phyloP scores from a whole-genome alignment of 2,329 filamentous ascomycete genomes.

The Fusarium sp. region DNA sequence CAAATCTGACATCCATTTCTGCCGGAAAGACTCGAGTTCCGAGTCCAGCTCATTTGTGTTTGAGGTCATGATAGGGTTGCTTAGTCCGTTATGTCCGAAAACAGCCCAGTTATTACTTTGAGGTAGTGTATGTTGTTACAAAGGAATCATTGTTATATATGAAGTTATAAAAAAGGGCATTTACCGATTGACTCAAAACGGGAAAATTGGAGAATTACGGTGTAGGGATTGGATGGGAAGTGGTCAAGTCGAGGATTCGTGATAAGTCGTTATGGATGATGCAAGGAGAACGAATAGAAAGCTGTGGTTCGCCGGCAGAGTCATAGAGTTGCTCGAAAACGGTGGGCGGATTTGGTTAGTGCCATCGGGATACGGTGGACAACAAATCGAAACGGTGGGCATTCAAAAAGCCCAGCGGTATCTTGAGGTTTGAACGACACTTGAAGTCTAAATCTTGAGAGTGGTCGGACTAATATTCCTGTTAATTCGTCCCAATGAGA shows the following conservation, averaged over 20 bases:
- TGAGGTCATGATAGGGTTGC: constrained; percentile 33
- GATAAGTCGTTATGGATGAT: constrained; percentile 42
- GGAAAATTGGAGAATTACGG: constrained; percentile 1
- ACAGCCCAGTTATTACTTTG: background rate
- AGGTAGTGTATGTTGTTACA: constrained; percentile 25
- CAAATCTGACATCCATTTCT: constrained; percentile 88
- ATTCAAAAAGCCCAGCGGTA: background rate
- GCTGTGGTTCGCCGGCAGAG: constrained; percentile 41
- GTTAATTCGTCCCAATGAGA: no score
- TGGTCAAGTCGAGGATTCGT: constrained; percentile 7
- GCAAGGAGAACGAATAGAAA: constrained; percentile 37
- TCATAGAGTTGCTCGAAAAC: constrained; percentile 27
- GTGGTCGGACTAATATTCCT: no score
- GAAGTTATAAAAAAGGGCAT: background rate
- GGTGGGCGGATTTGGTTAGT: constrained; percentile 33
- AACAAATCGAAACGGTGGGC: constrained; percentile 16
- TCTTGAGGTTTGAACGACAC: background rate
- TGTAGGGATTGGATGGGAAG: background rate
- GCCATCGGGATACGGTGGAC: background rate
- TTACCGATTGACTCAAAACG: constrained; percentile 38
- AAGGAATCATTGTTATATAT: constrained; percentile 41
- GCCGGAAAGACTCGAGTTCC: constrained; percentile 88
- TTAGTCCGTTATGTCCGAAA: constrained; percentile 35
- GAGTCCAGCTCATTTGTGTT: constrained; percentile 62
- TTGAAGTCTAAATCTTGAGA: no score